These are phyloP conservation scores for Tetrapisispora namnaoensis DNA, from an alignment of 805 yeast species.

Conservation along the genomic window DNA sequence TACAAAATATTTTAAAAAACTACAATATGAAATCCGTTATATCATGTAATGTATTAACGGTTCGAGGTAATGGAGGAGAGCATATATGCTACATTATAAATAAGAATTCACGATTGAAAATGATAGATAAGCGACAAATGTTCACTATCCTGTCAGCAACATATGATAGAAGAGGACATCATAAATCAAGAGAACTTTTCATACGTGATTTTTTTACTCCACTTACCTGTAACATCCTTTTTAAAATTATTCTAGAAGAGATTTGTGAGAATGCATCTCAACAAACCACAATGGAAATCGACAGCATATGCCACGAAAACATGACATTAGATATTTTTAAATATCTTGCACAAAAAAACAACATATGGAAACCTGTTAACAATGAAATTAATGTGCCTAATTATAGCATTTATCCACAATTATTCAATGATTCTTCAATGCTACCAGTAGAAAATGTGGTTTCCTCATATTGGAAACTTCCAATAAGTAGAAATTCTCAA, in stretches of 20 bases:
- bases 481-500: background rate
- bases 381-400: background rate
- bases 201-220: background rate
- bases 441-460: background rate
- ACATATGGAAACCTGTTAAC: background rate
- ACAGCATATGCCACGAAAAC: background rate
- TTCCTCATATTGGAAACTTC: background rate
- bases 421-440: background rate
- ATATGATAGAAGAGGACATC: background rate
- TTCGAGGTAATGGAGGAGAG: conserved; percentile 7
- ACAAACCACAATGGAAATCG: background rate
- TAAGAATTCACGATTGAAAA: background rate
- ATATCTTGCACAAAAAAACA: background rate
- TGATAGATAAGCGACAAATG: background rate
- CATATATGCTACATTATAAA: background rate
- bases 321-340: background rate
- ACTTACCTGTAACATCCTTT: background rate
- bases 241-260: background rate
- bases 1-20: conserved; percentile 13
- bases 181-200: background rate
- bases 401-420: background rate
- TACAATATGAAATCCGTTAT: conserved; percentile 11
- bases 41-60: conserved; percentile 12
- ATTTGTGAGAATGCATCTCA: background rate
- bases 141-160: background rate